Evolutionary conservation across 2,329 filamentous ascomycete genomes (phyloP).

Genomic region (Capronia coronata): DNA sequence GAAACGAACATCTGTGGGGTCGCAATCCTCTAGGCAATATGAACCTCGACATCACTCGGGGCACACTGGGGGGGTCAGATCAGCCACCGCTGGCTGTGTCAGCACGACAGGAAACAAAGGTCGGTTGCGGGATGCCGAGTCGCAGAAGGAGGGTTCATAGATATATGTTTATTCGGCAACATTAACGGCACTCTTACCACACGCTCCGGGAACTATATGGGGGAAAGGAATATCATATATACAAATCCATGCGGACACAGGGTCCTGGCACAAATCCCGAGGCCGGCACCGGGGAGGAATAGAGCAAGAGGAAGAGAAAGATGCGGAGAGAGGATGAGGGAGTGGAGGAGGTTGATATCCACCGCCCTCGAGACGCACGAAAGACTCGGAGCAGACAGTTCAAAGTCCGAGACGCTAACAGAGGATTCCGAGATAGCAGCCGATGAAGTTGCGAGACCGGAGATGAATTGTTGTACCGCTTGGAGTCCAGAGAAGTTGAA

Average conservation of each 20-base stretch:
- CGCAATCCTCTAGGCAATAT: conserved; percentile 17
- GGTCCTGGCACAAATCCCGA: too few species aligned
- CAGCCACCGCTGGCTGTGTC: not conserved
- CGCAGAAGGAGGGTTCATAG: not conserved
- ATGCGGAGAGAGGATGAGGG: too few species aligned
- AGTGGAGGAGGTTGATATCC: not conserved
- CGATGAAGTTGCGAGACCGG: not conserved
- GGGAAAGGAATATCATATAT: too few species aligned
- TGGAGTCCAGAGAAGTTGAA: not conserved
- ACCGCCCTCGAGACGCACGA: too few species aligned
- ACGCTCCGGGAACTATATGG: too few species aligned
- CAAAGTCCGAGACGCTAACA: not conserved
- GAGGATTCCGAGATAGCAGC: not conserved
- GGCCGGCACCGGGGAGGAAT: too few species aligned
- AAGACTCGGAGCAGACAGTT: not conserved
- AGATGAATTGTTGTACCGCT: not conserved
- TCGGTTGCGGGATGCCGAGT: too few species aligned
- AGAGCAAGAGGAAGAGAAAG: not conserved
- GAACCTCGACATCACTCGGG: conserved; percentile 14
- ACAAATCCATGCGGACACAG: too few species aligned
- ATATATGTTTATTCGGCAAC: not conserved
- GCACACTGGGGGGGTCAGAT: not conserved
- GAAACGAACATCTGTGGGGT: conserved; percentile 12
- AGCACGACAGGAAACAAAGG: too few species aligned
- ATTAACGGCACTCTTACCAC: too few species aligned